Evolutionary conservation across 2,329 filamentous ascomycete genomes (phyloP), one percentile per base, ranked within the genome.

Genomic region (Thelonectria discophora): DNA sequence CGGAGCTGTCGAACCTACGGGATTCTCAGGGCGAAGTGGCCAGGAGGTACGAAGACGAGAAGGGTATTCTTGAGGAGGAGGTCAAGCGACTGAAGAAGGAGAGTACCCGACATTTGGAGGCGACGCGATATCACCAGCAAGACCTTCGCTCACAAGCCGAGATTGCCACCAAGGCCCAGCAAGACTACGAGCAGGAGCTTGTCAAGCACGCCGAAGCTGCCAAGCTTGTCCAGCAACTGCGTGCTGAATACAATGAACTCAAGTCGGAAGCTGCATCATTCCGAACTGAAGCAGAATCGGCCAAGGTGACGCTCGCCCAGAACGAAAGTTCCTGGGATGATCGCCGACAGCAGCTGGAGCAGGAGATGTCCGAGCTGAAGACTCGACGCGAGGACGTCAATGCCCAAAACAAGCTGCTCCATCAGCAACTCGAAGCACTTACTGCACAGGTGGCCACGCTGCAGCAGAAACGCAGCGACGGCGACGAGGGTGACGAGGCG

Each of bases 161-260:
- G 46, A 98, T 99, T 72, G 93, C 95, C 2, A 89, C 93, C 55
- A 91, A 93, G 75, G 93, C 95, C 3, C 95, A 99, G 75, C 90
- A 97, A 73, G 94, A 95, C 69, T 99, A 99, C 74, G 96, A 99
- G 76, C 89, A 89, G 65, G 95, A 99, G 76, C 84, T 99, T 11
- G 86, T 97, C 71, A 97, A 95, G 80, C 95, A 99, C 77, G 94
- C 94, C 2, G 93, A 97, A 67, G 95, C 94, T n/a, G 92, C 94
- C 12, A 94, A 93, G 77, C 86, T 88, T 37, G 83, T 97, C 13
- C 93, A 97, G 69, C 84, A 84, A 55, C 82, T 97, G 50, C 91
- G 95, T 53, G 82, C 84, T 4, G 93, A 98, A 66, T 86, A 91
- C 76, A 95, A 97, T 72, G 83, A 92, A 68, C 79, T 98, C 63